Conservation (phyloP, 352 stramenopile genomes). For the Pythium oligandrum region DNA sequence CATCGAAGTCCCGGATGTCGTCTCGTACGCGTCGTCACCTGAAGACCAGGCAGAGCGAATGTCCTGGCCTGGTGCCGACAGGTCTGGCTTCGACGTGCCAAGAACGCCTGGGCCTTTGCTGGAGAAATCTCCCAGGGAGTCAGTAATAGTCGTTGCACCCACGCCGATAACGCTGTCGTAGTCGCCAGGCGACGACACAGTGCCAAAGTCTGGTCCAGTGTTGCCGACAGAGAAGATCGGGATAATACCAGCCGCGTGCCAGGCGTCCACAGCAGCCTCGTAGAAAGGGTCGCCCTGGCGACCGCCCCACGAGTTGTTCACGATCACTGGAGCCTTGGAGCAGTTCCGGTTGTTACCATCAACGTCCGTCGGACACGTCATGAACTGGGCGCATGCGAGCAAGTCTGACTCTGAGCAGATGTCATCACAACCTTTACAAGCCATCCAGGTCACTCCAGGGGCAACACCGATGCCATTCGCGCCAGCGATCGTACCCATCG, state of each 20-base stretch:
- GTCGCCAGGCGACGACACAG: too few relatives aligned
- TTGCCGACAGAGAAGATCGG: conserved; percentile 24
- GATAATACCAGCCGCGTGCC: conserved; percentile 23
- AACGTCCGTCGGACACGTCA: too few relatives aligned
- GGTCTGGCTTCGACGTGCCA: conserved; percentile 15
- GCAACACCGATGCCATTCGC: conserved; percentile 7
- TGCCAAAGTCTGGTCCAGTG: conserved; percentile 8
- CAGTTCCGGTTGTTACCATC: conserved; percentile 17
- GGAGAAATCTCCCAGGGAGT: conserved; percentile 13
- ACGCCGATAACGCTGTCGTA: conserved; percentile 25
- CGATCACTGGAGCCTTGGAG: conserved; percentile 12
- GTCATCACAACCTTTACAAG: too few relatives aligned
- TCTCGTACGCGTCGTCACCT: neutral
- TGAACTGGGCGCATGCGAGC: too few relatives aligned
- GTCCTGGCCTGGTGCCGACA: conserved; percentile 13
- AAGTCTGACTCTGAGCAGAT: conserved; percentile 19
- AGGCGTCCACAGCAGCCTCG: conserved; percentile 10
- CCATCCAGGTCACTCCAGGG: too few relatives aligned
- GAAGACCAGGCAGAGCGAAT: conserved; percentile 6
- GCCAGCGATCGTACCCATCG: too few relatives aligned
- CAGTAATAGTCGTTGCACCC: conserved; percentile 13
- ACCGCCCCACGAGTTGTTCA: conserved; percentile 17
- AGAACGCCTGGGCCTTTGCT: conserved; percentile 12
- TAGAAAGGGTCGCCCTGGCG: conserved; percentile 9
- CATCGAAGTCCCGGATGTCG: conserved; percentile 11